phyloP scores from a whole-genome alignment of 1,284 basidiomycete species.

The Sporisorium exsertum region DNA sequence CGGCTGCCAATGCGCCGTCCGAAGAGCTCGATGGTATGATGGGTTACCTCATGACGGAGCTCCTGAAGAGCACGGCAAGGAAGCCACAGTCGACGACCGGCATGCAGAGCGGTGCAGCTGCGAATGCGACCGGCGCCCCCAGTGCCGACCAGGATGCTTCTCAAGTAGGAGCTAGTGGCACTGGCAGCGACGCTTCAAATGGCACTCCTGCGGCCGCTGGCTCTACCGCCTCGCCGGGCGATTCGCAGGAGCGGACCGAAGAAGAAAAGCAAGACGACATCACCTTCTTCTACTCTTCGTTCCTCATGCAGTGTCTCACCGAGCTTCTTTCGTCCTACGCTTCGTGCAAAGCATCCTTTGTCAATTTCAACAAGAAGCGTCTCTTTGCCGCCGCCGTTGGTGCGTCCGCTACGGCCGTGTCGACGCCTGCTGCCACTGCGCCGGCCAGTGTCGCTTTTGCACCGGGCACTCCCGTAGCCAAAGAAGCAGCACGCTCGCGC shows the following conservation, averaged over 20 bases:
- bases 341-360: conserved; percentile 86
- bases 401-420: conserved; percentile 73
- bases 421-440: conserved; percentile 79
- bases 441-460: conserved; percentile 80
- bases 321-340: conserved; percentile 94
- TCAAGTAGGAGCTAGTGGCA: neutral
- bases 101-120: neutral
- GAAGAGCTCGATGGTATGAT: conserved; percentile 74
- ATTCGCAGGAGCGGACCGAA: conserved; percentile 23
- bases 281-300: conserved; percentile 79
- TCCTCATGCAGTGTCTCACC: conserved; percentile 90
- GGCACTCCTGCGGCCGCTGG: neutral
- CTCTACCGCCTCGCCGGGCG: neutral
- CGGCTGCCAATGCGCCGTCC: conserved; percentile 16
- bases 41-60: conserved; percentile 79
- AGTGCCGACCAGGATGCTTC: neutral
- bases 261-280: conserved; percentile 49
- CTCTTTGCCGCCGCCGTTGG: conserved; percentile 71
- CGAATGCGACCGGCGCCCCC: neutral
- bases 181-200: neutral
- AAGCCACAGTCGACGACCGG: conserved; percentile 11
- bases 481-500: conserved; percentile 23
- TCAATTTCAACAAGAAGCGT: conserved; percentile 77
- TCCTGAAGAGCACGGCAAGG: conserved; percentile 72
- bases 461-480: conserved; percentile 41